Base-by-base conservation (phyloP, 2,329 filamentous ascomycete genomes). In the Paraconiothyrium brasiliense region DNA sequence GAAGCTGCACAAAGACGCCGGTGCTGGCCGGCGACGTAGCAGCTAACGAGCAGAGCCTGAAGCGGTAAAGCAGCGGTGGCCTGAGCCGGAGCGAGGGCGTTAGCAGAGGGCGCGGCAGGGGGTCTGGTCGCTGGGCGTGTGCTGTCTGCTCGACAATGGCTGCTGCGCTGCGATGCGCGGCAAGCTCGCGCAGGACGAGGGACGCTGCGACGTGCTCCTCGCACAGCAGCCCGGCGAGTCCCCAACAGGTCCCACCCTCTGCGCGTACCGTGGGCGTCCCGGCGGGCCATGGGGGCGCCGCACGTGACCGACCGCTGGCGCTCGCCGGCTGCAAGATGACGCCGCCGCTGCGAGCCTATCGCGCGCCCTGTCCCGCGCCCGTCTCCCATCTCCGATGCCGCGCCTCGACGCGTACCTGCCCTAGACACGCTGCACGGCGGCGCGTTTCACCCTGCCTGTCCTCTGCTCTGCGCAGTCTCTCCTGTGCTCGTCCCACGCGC, bases 11-110 rank as follows among this genome's bases (percentile, higher is more conserved):
- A 55, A 49, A 46, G 43, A 60, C 57, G 62, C 66, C 64, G 66
- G 60, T 62, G 59, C 58, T 62, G 65, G 65, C 60, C 63, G 63
- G 46, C 50, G 47, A 54, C 20, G 50, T 52, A 54, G 50, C 50
- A 54, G 50, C 35, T 55, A 57, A 37, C 39, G 22, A 55, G 46
- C 22, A 30, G 22, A 46, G 34, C 39, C 52, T 55, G 54, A 37
- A 47, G 54, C 48, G 59, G 57, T 57, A 57, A 59, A 62, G 57
- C 62, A 63, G 59, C 60, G 58, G 54, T 58, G 59, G 58, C 56
- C 56, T 62, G 62, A 58, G 61, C 49, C 34, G 46, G 43, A 52
- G 32, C 47, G 32, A 32, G 20, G 20, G 37, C 24, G 37, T 34
- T 22, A 37, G 44, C 43, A 52, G 34, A 20, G 50, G 44, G 24